A percentile compares a stretch with the other conserved stretches of the same genome.
These are phyloP conservation scores for Leptodermis oblonga DNA, from an alignment of 257 asterid species.

Conservation along the genomic window DNA sequence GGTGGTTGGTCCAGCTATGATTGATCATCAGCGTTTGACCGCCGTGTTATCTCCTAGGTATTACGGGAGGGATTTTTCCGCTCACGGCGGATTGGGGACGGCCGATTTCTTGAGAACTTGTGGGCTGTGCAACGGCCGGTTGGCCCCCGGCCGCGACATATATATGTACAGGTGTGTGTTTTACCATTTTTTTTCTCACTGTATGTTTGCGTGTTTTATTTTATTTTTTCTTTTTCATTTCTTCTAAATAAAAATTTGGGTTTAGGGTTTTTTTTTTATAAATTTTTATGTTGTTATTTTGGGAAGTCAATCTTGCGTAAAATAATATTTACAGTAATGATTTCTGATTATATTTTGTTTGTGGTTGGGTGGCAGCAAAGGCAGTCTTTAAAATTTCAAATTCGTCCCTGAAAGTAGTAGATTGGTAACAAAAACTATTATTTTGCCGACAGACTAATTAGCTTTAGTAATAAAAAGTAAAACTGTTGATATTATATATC, in stretches of 20 bases:
- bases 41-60: conserved; percentile 42
- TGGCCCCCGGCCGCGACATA: conserved; percentile 45
- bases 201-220: not conserved
- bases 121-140: conserved; percentile 49
- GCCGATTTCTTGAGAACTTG: conserved; percentile 47
- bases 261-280: not conserved
- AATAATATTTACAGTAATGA: too few species aligned
- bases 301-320: not conserved
- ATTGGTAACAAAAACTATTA: too few species aligned
- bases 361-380: too few species aligned
- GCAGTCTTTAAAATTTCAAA: too few species aligned
- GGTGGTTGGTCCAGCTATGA: not conserved
- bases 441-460: too few species aligned
- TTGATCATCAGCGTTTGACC: conserved; percentile 6
- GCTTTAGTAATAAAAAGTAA: too few species aligned
- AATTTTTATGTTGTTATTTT: not conserved
- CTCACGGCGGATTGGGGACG: conserved; percentile 17
- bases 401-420: too few species aligned
- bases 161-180: conserved; percentile 49
- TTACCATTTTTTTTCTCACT: too few species aligned
- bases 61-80: conserved; percentile 16
- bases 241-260: not conserved
- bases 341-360: too few species aligned
- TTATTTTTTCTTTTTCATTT: not conserved
- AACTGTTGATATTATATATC: too few species aligned